phyloP scores from a whole-genome alignment of 2,329 filamentous ascomycete species.

The Claviceps africana region DNA sequence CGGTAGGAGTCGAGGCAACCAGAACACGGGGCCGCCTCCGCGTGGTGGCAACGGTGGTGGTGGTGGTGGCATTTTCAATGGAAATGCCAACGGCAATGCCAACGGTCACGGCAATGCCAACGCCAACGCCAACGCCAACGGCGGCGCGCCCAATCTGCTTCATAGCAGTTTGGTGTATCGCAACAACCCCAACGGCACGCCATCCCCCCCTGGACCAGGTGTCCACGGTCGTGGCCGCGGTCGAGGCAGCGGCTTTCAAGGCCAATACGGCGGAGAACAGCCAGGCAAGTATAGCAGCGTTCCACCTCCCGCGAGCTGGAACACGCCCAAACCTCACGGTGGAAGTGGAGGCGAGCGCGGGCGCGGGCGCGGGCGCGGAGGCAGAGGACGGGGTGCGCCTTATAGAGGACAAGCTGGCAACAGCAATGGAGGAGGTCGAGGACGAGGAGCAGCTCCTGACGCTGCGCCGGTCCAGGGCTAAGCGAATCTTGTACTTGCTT shows the following conservation, averaged over 20 bases:
- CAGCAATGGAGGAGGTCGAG: slow-evolving; percentile 5
- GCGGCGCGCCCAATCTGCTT: slow-evolving; percentile 25
- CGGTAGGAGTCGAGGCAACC: slow-evolving; percentile 25
- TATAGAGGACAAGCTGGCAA: slow-evolving; percentile 22
- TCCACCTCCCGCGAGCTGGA: slow-evolving; percentile 45
- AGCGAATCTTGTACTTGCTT: not conserved
- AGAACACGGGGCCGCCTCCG: slow-evolving; percentile 19
- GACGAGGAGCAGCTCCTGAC: too few relatives aligned
- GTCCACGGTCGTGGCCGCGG: slow-evolving; percentile 13
- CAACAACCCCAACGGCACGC: slow-evolving; percentile 19
- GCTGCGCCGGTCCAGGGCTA: slow-evolving; percentile 6
- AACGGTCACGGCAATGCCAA: slow-evolving; percentile 3
- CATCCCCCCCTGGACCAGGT: slow-evolving; percentile 13
- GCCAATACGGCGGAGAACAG: slow-evolving; percentile 5
- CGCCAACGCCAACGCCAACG: slow-evolving; percentile 8
- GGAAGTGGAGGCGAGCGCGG: slow-evolving; percentile 23
- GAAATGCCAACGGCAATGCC: not conserved
- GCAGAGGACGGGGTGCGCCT: slow-evolving; percentile 22
- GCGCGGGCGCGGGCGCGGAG: slow-evolving; percentile 25
- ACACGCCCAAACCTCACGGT: slow-evolving; percentile 24
- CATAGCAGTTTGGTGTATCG: slow-evolving; percentile 42
- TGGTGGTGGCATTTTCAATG: not conserved
- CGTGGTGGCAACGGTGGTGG: slow-evolving; percentile 18
- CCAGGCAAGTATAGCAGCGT: slow-evolving; percentile 36
- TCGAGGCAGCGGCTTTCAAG: slow-evolving; percentile 17